Evolutionary conservation across 2,329 filamentous ascomycete species (phyloP).

Genomic region (Xylariaceae sp.): DNA sequence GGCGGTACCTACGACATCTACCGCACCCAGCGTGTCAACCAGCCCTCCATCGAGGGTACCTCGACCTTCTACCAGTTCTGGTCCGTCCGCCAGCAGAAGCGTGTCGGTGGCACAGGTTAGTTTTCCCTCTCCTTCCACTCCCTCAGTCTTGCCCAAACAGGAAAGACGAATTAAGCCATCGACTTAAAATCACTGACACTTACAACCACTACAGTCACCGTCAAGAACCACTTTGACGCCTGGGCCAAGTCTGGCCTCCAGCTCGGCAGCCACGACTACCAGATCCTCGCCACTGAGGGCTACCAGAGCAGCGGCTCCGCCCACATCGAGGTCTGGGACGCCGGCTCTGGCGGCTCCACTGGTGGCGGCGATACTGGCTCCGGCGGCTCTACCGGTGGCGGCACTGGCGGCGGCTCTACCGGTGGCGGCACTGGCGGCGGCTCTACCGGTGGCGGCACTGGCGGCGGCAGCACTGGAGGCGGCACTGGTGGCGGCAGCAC

Average conservation of each 20-base stretch:
- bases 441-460: too few relatives aligned
- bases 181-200: conserved; percentile 9
- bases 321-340: conserved; percentile 11
- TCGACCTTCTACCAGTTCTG: conserved; percentile 46
- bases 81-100: conserved; percentile 42
- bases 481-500: too few relatives aligned
- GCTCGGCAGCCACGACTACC: conserved; percentile 29
- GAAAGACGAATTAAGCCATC: not conserved
- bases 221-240: conserved; percentile 29
- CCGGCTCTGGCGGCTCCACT: not conserved
- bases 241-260: conserved; percentile 25
- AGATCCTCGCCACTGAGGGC: conserved; percentile 30
- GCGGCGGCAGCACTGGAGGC: too few relatives aligned
- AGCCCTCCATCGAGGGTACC: conserved; percentile 42
- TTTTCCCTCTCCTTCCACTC: not conserved
- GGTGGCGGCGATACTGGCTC: too few relatives aligned
- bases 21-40: conserved; percentile 32
- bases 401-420: not conserved
- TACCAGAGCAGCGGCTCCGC: conserved; percentile 29
- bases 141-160: not conserved
- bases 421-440: not conserved
- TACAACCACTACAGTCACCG: conserved; percentile 24
- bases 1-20: conserved; percentile 34
- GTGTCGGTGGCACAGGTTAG: conserved; percentile 29
- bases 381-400: conserved; percentile 1